These are phyloP conservation scores for Paracorniculantispora psalliotae DNA, from an alignment of 2,329 filamentous ascomycete species.

Conservation along the genomic window DNA sequence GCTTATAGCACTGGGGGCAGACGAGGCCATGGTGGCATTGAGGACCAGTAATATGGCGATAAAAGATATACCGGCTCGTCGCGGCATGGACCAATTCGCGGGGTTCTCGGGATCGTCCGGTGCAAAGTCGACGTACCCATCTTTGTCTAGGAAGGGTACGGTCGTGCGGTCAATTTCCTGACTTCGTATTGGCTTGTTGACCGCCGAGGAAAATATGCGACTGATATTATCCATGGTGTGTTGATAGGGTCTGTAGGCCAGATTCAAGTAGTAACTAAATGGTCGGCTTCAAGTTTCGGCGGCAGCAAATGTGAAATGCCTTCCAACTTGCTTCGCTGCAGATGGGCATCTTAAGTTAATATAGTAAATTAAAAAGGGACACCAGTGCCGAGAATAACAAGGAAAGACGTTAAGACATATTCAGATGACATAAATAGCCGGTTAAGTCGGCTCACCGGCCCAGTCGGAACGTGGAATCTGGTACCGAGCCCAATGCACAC, in stretches of 20 bases:
- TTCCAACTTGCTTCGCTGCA: background rate
- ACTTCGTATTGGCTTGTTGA: constrained; percentile 47
- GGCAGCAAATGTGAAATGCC: background rate
- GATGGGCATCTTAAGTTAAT: background rate
- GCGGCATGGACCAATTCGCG: constrained; percentile 39
- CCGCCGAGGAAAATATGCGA: constrained; percentile 44
- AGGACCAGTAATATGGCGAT: constrained; percentile 43
- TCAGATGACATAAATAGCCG: background rate
- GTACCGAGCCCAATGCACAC: background rate
- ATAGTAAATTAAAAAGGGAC: background rate
- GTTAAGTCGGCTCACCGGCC: background rate
- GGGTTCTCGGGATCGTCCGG: constrained; percentile 47
- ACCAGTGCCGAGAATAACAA: background rate
- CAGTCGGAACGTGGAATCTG: background rate
- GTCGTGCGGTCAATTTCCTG: constrained; percentile 22
- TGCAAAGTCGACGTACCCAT: constrained; percentile 47
- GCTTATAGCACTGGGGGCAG: constrained; percentile 21
- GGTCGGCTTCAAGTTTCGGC: too few relatives aligned
- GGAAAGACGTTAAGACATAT: background rate
- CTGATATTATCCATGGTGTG: constrained; percentile 35
- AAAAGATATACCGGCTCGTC: constrained; percentile 39
- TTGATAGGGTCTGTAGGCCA: background rate
- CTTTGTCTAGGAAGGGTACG: constrained; percentile 40
- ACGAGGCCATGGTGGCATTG: constrained; percentile 49
- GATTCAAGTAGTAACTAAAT: too few relatives aligned